A percentile compares a stretch with the other conserved stretches of the same genome.
Evolutionary conservation across 768 basidiomycete species (phyloP).

Genomic region (Russula lepida): DNA sequence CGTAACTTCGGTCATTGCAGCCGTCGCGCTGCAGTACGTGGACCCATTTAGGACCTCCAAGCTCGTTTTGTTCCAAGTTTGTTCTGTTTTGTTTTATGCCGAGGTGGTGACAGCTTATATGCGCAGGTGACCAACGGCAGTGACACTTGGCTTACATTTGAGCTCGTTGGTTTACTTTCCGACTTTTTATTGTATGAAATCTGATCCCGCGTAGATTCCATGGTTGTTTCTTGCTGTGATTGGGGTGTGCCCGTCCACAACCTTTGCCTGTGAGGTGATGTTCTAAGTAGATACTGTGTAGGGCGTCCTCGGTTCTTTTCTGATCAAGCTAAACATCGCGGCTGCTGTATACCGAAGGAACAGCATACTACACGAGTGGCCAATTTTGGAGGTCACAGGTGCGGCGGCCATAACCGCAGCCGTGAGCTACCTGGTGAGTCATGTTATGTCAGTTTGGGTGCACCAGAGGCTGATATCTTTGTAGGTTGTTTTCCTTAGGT

Average conservation of each 20-base stretch:
- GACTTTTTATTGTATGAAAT: not conserved
- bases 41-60: conserved; percentile 84
- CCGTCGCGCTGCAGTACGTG: conserved; percentile 73
- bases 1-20: conserved; percentile 80
- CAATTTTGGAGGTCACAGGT: conserved; percentile 54
- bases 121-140: conserved; percentile 46
- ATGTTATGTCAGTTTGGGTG: not conserved
- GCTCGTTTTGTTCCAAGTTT: conserved; percentile 69
- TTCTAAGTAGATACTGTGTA: conserved; percentile 23
- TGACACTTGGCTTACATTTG: conserved; percentile 64
- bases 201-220: conserved; percentile 43
- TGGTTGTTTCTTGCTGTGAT: conserved; percentile 56
- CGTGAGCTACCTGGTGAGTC: conserved; percentile 51
- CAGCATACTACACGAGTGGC: conserved; percentile 49
- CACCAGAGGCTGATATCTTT: not conserved
- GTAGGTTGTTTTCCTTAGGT: conserved; percentile 63
- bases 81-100: conserved; percentile 5
- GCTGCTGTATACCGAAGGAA: conserved; percentile 53
- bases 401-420: conserved; percentile 62
- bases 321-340: conserved; percentile 60
- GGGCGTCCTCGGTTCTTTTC: conserved; percentile 57
- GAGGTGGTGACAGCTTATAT: not conserved
- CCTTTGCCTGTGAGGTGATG: not conserved
- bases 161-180: conserved; percentile 40
- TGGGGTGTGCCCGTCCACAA: conserved; percentile 37